Conservation (phyloP, 768 basidiomycete species). For the Obba rivulosa region DNA sequence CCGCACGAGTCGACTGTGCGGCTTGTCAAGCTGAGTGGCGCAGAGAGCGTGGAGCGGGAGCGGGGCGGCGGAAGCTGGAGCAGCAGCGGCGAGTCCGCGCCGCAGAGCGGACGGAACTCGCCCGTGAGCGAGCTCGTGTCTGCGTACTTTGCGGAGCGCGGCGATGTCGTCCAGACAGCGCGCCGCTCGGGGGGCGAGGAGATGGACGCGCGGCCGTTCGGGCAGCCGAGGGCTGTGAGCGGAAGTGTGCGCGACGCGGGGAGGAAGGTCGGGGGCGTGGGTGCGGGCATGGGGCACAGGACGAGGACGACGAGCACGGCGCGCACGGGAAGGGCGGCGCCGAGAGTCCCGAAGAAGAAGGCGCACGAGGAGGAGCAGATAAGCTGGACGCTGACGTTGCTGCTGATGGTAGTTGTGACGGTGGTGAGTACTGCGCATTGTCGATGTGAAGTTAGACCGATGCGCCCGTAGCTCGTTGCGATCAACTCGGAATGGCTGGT, state of each 20-base stretch:
- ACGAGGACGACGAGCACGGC: neutral
- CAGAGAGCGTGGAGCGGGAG: conserved; percentile 2
- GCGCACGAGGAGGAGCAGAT: conserved; percentile 46
- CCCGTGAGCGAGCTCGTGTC: conserved; percentile 12
- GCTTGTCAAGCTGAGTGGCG: conserved; percentile 5
- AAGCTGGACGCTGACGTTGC: conserved; percentile 52
- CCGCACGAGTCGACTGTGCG: conserved; percentile 14
- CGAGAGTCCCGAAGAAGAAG: neutral
- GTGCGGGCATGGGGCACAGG: neutral
- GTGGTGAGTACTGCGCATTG: conserved; percentile 39
- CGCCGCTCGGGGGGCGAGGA: too few relatives aligned
- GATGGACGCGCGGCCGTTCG: conserved; percentile 24
- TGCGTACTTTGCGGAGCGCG: conserved; percentile 9
- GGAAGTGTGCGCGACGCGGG: conserved; percentile 8
- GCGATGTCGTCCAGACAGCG: neutral
- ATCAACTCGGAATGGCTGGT: conserved; percentile 74
- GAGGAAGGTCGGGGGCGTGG: conserved; percentile 36
- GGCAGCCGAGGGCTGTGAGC: conserved; percentile 6
- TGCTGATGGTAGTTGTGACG: conserved; percentile 54
- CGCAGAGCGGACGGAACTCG: conserved; percentile 1
- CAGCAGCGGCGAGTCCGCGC: neutral
- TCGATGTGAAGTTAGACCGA: neutral
- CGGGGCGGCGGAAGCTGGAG: conserved; percentile 1
- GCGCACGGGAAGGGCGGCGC: neutral
- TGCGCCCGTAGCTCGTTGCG: conserved; percentile 38